These are phyloP conservation scores for Fomitiporia mediterranea DNA, from an alignment of 1,284 basidiomycete species.

Conservation along the genomic window DNA sequence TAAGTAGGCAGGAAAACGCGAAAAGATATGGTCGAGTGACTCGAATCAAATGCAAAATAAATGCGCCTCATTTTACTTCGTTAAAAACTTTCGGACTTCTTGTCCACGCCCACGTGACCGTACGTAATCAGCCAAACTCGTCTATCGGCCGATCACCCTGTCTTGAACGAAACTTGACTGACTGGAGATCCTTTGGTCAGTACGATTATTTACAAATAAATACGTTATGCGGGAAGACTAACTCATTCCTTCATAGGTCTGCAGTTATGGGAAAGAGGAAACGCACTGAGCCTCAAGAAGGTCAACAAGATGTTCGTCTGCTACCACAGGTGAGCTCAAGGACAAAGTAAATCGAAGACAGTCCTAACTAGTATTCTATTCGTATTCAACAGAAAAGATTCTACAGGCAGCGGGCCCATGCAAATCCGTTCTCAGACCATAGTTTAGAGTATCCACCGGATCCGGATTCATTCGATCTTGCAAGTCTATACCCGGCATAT, in stretches of 20 bases:
- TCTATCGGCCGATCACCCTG: constrained; percentile 4
- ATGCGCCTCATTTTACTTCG: neutral
- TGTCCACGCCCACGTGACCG: neutral
- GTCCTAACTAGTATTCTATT: neutral
- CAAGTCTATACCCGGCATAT: constrained; percentile 78
- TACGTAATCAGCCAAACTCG: neutral
- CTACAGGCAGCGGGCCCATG: constrained; percentile 96
- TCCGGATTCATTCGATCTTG: constrained; percentile 83
- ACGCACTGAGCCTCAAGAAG: neutral
- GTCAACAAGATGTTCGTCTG: constrained; percentile 4
- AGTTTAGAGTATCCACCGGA: constrained; percentile 84
- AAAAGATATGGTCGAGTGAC: neutral
- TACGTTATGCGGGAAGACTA: no score
- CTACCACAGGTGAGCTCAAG: constrained; percentile 11
- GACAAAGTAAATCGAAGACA: neutral
- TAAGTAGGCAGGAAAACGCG: neutral
- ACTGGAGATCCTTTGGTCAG: neutral
- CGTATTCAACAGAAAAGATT: constrained; percentile 72
- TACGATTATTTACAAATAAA: neutral
- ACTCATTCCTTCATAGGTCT: neutral
- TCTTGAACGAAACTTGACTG: neutral
- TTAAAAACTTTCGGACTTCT: constrained; percentile 5
- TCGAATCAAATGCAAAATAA: constrained; percentile 1
- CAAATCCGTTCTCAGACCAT: constrained; percentile 98
- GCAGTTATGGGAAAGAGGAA: constrained; percentile 9